Evolutionary conservation across 306 rosid genomes (phyloP), one percentile per base, ranked within the genome.

Genomic region (Prunus dulcis): DNA sequence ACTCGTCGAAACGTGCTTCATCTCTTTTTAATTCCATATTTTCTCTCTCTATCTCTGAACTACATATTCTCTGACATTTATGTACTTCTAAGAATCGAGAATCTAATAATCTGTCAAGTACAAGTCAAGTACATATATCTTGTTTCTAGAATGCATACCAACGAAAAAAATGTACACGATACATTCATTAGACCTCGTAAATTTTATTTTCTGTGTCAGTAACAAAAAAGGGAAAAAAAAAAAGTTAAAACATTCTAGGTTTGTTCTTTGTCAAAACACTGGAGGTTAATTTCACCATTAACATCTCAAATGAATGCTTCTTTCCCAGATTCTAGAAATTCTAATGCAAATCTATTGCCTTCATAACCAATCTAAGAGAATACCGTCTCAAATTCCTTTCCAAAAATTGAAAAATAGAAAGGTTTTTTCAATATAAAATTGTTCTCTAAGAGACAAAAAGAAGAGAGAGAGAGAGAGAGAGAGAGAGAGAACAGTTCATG

Each of bases 1-100:
- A 34, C 41, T 38, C 9, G 9, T 38, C 0, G 0, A 38, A 23
- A 1, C 18, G 1, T 19, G 18, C 18, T n/a, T 9, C 1, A 32
- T 32, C 47, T 8, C 10, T 62, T 63, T 8, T 6, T 47, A 47
- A 47, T 12, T 56, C 25, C 10, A 14, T 8, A 8, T 22, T 1
- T 25, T 38, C 4, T 56, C 5, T 55, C 5, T 6, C 2, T 20
- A 6, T 22, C 3, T 22, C 0, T 38, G 2, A 4, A n/a, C 2
- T 6, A 22, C 3, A 2, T 41, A 1, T 1, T 7, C 0, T 17
- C 0, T 15, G 3, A 0, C 7, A 11, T 8, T 0, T n/a, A 34
- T 10, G 2, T 14, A 57, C 11, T 71, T 56, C 0, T 7, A 9
- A 5, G 3, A 58, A 2, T 10, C 32, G 6, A 18, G 5, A 17